A percentile compares a stretch with the other conserved stretches of the same genome.
phyloP scores from a whole-genome alignment of 2,329 filamentous ascomycete genomes.

The Aspergillus vadensis region DNA sequence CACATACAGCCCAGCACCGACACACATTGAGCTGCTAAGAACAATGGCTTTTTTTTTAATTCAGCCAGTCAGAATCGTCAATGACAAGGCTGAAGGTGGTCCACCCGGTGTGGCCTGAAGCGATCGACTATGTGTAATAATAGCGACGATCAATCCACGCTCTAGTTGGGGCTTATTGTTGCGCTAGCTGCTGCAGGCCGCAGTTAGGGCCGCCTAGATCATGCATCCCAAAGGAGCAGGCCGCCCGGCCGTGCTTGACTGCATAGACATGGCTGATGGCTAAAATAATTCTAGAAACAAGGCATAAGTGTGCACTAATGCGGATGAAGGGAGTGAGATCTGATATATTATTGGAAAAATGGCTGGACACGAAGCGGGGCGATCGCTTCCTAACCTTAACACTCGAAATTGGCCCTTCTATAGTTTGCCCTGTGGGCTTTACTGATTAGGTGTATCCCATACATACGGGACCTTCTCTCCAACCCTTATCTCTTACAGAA shows the following conservation, averaged over 20 bases:
- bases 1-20: not conserved
- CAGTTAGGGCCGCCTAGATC: not conserved
- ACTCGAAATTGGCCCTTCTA: not conserved
- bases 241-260: not conserved
- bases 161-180: not conserved
- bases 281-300: not conserved
- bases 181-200: slow-evolving; percentile 1
- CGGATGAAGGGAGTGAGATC: not conserved
- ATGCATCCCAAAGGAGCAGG: not conserved
- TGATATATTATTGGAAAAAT: not conserved
- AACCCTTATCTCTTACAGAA: not conserved
- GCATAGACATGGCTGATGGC: not conserved
- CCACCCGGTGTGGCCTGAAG: not conserved
- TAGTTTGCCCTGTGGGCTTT: not conserved
- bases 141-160: not conserved
- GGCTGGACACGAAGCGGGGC: not conserved
- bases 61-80: not conserved
- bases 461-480: not conserved
- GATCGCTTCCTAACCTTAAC: not conserved
- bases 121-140: not conserved
- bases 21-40: not conserved
- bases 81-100: not conserved
- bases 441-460: not conserved
- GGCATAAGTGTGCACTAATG: not conserved
- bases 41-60: not conserved